A percentile compares a stretch with the other conserved stretches of the same genome.
phyloP scores from a whole-genome alignment of 768 basidiomycete genomes.

The Lactifluus rugatus region DNA sequence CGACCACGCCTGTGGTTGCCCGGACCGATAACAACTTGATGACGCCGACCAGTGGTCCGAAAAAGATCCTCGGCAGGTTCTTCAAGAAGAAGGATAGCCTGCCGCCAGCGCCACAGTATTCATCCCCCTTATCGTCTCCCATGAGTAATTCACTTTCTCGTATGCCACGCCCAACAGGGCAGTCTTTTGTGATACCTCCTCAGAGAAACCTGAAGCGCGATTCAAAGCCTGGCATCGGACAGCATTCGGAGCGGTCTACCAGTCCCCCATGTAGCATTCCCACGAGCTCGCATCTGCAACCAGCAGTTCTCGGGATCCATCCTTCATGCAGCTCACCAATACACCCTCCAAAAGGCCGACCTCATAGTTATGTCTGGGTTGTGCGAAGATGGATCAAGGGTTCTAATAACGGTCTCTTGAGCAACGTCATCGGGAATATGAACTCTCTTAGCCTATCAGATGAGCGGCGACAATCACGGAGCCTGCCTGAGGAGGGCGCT shows the following conservation, averaged over 20 bases:
- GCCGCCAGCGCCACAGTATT: constrained; percentile 14
- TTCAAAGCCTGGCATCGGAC: constrained; percentile 13
- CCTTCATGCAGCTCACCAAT: constrained; percentile 47
- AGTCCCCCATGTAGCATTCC: constrained; percentile 2
- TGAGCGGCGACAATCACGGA: constrained; percentile 19
- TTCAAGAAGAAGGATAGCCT: constrained; percentile 48
- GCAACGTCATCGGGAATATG: constrained; percentile 36
- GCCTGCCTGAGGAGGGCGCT: constrained; percentile 1
- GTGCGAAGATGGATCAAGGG: constrained; percentile 69
- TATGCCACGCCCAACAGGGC: constrained; percentile 1
- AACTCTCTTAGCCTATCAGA: constrained; percentile 19
- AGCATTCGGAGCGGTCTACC: constrained; percentile 1
- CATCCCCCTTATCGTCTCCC: constrained; percentile 5
- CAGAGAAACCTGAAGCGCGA: constrained; percentile 18
- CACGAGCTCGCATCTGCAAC: constrained; percentile 25
- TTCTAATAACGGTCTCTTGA: constrained; percentile 34
- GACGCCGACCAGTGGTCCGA: constrained; percentile 35
- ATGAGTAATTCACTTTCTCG: constrained; percentile 5
- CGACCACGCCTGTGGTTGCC: constrained; percentile 21
- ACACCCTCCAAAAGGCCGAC: constrained; percentile 30
- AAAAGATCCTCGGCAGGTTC: constrained; percentile 56
- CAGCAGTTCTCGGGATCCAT: constrained; percentile 58
- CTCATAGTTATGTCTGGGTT: constrained; percentile 61
- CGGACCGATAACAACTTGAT: constrained; percentile 20
- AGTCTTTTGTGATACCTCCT: constrained; percentile 3